These are phyloP conservation scores for Dillenia suffruticosa DNA, from an alignment of 164 flowering plant genomes.

Conservation along the genomic window DNA sequence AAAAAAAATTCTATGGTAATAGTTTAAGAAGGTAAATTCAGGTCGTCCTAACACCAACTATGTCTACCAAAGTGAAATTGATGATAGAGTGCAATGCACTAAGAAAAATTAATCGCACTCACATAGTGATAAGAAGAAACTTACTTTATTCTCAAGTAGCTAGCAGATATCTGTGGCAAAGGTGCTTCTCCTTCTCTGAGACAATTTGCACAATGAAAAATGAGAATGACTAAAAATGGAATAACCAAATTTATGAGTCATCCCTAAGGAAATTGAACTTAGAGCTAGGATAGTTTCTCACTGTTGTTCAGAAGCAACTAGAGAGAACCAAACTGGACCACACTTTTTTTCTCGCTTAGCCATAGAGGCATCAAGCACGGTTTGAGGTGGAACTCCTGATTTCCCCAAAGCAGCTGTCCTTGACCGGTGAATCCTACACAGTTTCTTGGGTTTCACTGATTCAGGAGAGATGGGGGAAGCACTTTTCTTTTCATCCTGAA, in stretches of 20 bases:
- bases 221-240: neutral
- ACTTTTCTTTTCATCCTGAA: conserved; percentile 39
- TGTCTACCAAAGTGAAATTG: too few relatives aligned
- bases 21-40: too few relatives aligned
- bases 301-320: conserved; percentile 78
- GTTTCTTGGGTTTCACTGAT: conserved; percentile 50
- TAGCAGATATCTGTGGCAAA: conserved; percentile 55
- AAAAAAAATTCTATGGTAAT: too few relatives aligned
- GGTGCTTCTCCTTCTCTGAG: conserved; percentile 64
- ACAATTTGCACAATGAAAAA: conserved; percentile 6
- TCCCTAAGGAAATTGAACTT: neutral
- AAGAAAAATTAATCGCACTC: too few relatives aligned
- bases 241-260: neutral
- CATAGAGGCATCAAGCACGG: conserved; percentile 43
- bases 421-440: conserved; percentile 41
- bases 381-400: conserved; percentile 32
- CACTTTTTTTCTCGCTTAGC: conserved; percentile 36
- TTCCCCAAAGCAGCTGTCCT: conserved; percentile 31
- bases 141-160: conserved; percentile 68
- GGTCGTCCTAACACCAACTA: too few relatives aligned
- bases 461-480: conserved; percentile 22
- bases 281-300: conserved; percentile 30
- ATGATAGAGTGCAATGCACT: too few relatives aligned
- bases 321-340: conserved; percentile 82
- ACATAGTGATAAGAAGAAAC: conserved; percentile 18